A percentile compares a stretch with the other conserved stretches of the same genome.
Evolutionary conservation across 2,329 filamentous ascomycete species (phyloP).

Genomic region (Thermoascus crustaceus): DNA sequence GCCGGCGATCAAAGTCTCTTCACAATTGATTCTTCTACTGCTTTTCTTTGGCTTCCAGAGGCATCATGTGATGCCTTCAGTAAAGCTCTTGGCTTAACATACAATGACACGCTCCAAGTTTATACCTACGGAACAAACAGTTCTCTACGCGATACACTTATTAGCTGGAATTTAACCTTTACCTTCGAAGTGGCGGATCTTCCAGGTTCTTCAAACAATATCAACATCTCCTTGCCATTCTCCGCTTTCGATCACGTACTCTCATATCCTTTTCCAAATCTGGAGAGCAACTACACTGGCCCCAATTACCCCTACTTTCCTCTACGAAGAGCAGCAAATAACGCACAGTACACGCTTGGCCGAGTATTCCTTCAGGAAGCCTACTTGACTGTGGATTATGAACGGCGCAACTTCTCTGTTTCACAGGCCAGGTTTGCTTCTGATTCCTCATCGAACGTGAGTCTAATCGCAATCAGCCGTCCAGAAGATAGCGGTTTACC

Average conservation of each 20-base stretch:
- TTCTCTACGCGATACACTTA: conserved; percentile 13
- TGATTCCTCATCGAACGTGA: too few relatives aligned
- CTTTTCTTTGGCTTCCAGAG: conserved; percentile 33
- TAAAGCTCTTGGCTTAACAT: conserved; percentile 26
- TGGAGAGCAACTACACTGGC: conserved; percentile 16
- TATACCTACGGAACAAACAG: conserved; percentile 26
- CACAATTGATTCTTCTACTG: conserved; percentile 33
- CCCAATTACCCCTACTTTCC: conserved; percentile 36
- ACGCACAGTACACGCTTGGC: conserved; percentile 30
- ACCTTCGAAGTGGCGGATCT: conserved; percentile 28
- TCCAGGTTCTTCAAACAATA: conserved; percentile 15
- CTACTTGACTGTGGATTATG: conserved; percentile 31
- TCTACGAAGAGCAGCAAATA: conserved; percentile 25
- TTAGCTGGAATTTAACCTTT: conserved; percentile 23
- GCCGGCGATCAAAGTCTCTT: conserved; percentile 15
- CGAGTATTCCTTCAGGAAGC: conserved; percentile 36
- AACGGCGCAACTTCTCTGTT: conserved; percentile 28
- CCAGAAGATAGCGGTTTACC: too few relatives aligned
- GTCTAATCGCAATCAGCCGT: too few relatives aligned
- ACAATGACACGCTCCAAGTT: conserved; percentile 25
- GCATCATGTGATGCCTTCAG: conserved; percentile 30
- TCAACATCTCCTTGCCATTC: conserved; percentile 32
- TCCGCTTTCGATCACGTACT: conserved; percentile 31
- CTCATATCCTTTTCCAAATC: conserved; percentile 25
- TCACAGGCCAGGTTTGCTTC: conserved; percentile 23